These are phyloP conservation scores for Neopestalotiopsis clavispora DNA, from an alignment of 2,329 filamentous ascomycete genomes.

Conservation along the genomic window DNA sequence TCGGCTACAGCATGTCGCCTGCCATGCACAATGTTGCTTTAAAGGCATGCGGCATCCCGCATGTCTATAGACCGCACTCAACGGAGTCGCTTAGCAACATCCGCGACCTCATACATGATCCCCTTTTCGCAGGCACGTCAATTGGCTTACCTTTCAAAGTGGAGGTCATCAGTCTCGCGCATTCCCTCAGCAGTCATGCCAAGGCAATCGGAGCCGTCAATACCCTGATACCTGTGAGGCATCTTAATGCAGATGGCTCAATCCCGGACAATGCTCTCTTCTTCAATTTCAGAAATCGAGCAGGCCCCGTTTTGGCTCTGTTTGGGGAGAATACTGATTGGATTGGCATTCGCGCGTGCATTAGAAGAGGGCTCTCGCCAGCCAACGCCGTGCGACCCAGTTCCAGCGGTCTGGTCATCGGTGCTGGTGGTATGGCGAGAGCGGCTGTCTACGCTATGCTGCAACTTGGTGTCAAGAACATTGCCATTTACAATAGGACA, in stretches of 20 bases:
- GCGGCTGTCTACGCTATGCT: slow-evolving; percentile 80
- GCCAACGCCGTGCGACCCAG: slow-evolving; percentile 66
- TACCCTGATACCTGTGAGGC: slow-evolving; percentile 73
- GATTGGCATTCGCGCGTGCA: slow-evolving; percentile 77
- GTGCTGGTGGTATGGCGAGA: slow-evolving; percentile 77
- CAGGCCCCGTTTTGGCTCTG: slow-evolving; percentile 70
- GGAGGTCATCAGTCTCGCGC: slow-evolving; percentile 70
- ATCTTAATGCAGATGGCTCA: slow-evolving; percentile 59
- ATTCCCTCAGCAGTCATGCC: slow-evolving; percentile 74
- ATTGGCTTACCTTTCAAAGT: slow-evolving; percentile 78
- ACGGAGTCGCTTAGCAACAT: slow-evolving; percentile 66
- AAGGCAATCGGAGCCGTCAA: slow-evolving; percentile 78
- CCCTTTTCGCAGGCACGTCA: slow-evolving; percentile 73
- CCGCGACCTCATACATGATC: slow-evolving; percentile 66
- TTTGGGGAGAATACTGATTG: slow-evolving; percentile 85
- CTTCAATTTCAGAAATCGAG: slow-evolving; percentile 61
- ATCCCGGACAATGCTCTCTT: slow-evolving; percentile 60
- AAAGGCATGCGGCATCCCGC: slow-evolving; percentile 69
- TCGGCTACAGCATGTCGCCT: slow-evolving; percentile 75
- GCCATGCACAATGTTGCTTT: slow-evolving; percentile 79
- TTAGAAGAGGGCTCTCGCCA: slow-evolving; percentile 74
- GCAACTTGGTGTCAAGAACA: slow-evolving; percentile 76
- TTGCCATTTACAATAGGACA: slow-evolving; percentile 77
- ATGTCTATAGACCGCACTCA: slow-evolving; percentile 69
- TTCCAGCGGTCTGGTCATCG: slow-evolving; percentile 64